phyloP scores from a whole-genome alignment of 2,329 filamentous ascomycete genomes.

The Dissoconium aciculare region DNA sequence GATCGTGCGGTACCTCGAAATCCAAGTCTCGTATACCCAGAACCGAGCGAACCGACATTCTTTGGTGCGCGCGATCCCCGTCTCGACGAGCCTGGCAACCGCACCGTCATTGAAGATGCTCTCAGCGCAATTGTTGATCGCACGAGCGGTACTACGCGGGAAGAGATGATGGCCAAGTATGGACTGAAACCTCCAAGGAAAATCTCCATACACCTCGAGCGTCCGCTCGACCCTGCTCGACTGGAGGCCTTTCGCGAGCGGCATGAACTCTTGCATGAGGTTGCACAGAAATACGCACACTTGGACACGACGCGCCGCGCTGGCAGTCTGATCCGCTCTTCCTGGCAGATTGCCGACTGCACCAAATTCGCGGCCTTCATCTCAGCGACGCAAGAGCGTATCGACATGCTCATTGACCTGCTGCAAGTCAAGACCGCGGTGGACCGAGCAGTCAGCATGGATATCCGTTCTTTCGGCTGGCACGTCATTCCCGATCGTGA shows the following conservation, averaged over 20 bases:
- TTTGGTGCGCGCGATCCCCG: conserved; percentile 29
- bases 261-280: conserved; percentile 28
- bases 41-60: conserved; percentile 31
- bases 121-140: conserved; percentile 33
- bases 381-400: conserved; percentile 27
- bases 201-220: conserved; percentile 25
- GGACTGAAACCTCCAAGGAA: conserved; percentile 31
- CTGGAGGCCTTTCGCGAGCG: conserved; percentile 34
- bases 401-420: conserved; percentile 31
- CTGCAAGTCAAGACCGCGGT: conserved; percentile 31
- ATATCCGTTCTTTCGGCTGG: conserved; percentile 35
- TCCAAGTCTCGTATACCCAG: conserved; percentile 31
- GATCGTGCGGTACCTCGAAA: conserved; percentile 31
- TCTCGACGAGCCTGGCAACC: conserved; percentile 27
- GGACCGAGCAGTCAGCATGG: conserved; percentile 30
- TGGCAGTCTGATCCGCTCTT: conserved; percentile 20
- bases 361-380: conserved; percentile 30
- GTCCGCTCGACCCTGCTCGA: conserved; percentile 30
- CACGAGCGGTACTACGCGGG: conserved; percentile 23
- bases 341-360: conserved; percentile 30
- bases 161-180: conserved; percentile 32
- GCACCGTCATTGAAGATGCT: conserved; percentile 27
- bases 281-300: conserved; percentile 21
- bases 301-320: conserved; percentile 19
- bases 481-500: conserved; percentile 25